Percentiles rank a stretch among this genome's conserved stretches.
Evolutionary conservation across 768 basidiomycete species (phyloP).

Genomic region (Leucogyrophana mollusca): DNA sequence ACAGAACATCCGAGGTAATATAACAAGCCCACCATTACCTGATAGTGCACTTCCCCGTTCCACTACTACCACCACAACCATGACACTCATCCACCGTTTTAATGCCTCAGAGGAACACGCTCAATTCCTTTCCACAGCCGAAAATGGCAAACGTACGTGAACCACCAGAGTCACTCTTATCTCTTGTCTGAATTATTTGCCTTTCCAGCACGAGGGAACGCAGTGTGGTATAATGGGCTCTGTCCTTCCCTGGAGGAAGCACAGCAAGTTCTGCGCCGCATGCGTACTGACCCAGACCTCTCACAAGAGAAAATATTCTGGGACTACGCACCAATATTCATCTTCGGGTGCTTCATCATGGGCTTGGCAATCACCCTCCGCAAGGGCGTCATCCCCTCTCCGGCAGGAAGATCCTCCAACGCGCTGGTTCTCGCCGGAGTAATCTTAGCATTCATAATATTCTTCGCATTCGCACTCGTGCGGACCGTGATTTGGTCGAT

Average conservation of each 20-base stretch:
- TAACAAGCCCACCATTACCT: too few relatives aligned
- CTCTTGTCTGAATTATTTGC: not conserved
- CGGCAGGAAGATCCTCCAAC: not conserved
- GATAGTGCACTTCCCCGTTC: too few relatives aligned
- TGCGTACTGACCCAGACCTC: slow-evolving; percentile 5
- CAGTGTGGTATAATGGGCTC: not conserved
- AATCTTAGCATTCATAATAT: not conserved
- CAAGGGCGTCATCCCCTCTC: not conserved
- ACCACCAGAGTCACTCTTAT: not conserved
- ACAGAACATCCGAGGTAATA: too few relatives aligned
- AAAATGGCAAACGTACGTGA: not conserved
- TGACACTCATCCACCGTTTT: slow-evolving; percentile 8
- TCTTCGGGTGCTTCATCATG: slow-evolving; percentile 5
- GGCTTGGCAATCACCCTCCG: slow-evolving; percentile 2
- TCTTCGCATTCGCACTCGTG: not conserved
- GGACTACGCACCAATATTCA: slow-evolving; percentile 3
- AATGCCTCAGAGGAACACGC: slow-evolving; percentile 4
- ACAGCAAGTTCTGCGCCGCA: slow-evolving; percentile 2
- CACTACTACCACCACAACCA: too few relatives aligned
- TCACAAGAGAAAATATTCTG: slow-evolving; percentile 2
- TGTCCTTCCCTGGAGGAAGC: not conserved
- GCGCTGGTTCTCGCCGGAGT: not conserved
- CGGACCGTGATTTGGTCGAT: slow-evolving; percentile 5
- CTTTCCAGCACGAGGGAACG: not conserved
- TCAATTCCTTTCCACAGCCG: slow-evolving; percentile 1